These are phyloP conservation scores for Tuber borchii DNA, from an alignment of 495 filamentous ascomycete species.

Conservation along the genomic window DNA sequence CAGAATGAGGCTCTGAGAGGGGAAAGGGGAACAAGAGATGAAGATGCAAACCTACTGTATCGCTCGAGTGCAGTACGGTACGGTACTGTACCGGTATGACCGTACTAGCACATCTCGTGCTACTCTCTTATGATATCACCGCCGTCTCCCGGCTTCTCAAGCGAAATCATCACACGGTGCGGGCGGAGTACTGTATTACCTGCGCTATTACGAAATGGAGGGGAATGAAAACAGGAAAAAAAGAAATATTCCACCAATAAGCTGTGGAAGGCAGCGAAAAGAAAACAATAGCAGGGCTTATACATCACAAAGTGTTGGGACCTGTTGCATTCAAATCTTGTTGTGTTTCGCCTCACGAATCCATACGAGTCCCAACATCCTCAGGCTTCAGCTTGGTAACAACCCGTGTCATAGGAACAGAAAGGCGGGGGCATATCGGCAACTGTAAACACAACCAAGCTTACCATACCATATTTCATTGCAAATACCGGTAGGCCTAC, in stretches of 20 bases:
- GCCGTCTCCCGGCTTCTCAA: background rate
- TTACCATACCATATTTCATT: background rate
- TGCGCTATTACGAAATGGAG: slow-evolving; percentile 1
- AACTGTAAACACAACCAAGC: background rate
- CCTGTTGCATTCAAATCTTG: background rate
- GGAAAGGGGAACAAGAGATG: background rate
- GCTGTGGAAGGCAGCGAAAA: background rate
- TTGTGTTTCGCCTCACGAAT: background rate
- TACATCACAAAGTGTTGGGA: background rate
- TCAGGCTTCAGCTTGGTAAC: background rate
- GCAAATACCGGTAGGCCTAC: background rate
- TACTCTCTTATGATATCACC: background rate
- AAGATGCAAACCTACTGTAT: background rate
- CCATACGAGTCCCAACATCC: background rate
- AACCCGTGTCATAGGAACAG: background rate
- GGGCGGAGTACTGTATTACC: background rate
- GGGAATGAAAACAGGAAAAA: background rate
- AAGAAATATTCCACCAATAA: background rate
- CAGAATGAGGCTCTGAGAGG: background rate
- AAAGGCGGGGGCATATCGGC: background rate
- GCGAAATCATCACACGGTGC: background rate
- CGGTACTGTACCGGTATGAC: background rate
- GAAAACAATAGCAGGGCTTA: background rate
- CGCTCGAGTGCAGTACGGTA: background rate
- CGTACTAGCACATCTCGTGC: background rate